Evolutionary conservation across 495 filamentous ascomycete genomes (phyloP), one percentile per base, ranked within the genome.

Genomic region (Penicillium paradoxum): DNA sequence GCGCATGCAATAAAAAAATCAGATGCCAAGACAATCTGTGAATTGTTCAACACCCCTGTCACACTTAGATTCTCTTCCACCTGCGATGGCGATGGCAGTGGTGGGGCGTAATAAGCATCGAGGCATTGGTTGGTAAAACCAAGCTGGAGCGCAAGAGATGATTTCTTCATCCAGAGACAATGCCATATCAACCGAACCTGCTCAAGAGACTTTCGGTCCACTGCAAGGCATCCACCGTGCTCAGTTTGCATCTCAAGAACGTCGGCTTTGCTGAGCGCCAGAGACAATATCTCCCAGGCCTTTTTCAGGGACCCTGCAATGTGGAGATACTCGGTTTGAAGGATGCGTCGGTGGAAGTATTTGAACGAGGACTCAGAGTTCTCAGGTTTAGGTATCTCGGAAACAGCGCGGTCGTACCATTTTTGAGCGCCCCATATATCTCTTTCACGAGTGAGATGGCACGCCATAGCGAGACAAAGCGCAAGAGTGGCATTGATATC

Each of bases 241-340:
- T 19, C 6, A 8, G 6, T 25, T 7, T 57, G 44, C 33, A 60
- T 43, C 4, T 38, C 29, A 13, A 48, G 45, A 1, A 46, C 22
- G 30, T 64, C 51, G 10, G 54, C 57, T 5, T 18, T 49, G 3
- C 45, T 46, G 2, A 64, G 47, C 1, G 51, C 37, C 37, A 44
- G 22, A 2, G 54, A 52, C 14, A 56, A 27, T 4, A 49, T 24
- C 10, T 45, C 33, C 60, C 54, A 60, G 3, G 57, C 54, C 15
- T 11, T 24, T 33, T 27, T 43, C n/a, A 56, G 48, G 11, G 55
- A 47, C 0, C 60, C 57, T 2, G 41, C 57, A 3, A 54, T 41
- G 15, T 60, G 50, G 4, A 60, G 47, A 45, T 64, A 64, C 15
- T 58, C 51, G 17, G 49, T 40, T 34, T 60, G 60, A 8, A 64